Base-by-base conservation (phyloP, 345 rosid genomes). In the Syzygium aqueum region DNA sequence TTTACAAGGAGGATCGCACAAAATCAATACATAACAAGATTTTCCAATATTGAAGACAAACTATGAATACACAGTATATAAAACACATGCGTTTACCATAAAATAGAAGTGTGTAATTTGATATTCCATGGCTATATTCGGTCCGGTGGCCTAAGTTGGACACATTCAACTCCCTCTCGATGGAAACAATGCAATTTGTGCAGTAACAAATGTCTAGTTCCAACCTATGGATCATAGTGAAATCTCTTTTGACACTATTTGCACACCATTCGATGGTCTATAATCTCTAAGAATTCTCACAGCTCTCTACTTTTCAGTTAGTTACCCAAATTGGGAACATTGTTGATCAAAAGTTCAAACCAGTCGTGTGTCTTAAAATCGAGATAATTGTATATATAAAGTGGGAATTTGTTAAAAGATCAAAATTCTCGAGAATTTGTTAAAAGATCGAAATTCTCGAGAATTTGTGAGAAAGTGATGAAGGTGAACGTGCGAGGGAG, bases 201-300 rank as follows among this genome's bases (percentile, higher is more conserved):
- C 14, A 15, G 8, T 3, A n/a, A 14, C 37, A 63, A 63, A 28
- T 14, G 17, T n/a, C 37, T 14, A 14, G 37, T 63, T 63, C 5
- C 1, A 5, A 0, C 21, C 8, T 2, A 28, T 10, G 2, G 37
- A 14, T 28, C 40, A 14, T 28, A 28, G 77, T 28, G 37, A n/a
- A 14, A 63, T 2, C 37, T 63, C 0, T 63, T 3, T 63, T 3
- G 77, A 15, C 28, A 15, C 0, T 7, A 7, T 28, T 28, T 28
- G 0, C 22, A 3, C 21, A 7, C 5, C 7, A 3, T 14, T 3
- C 5, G 5, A 2, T 1, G 21, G 11, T 30, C 37, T 15, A 15
- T 30, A 30, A 30, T 65, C 1, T 65, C 43, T 5, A 8, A 67
- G 1, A 0, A 30, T 67, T 16, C 23, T 67, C 43, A 30, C 8